Evolutionary conservation across 345 rosid genomes (phyloP).

Genomic region (Populus simonii): DNA sequence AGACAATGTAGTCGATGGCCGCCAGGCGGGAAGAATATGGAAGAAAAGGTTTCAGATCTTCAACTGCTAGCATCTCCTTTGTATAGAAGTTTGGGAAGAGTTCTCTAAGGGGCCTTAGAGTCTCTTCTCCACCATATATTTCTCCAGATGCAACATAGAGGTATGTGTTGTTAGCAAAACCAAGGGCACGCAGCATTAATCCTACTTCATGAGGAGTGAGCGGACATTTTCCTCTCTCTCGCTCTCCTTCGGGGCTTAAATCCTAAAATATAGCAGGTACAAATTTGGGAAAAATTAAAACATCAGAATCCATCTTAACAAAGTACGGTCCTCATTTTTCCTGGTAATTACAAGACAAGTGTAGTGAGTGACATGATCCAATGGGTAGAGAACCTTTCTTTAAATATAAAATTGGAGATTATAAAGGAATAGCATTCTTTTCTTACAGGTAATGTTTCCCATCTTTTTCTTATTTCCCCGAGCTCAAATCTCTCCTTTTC

Average conservation of each 20-base stretch:
- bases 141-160: conserved; percentile 97
- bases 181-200: conserved; percentile 91
- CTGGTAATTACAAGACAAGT: neutral
- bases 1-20: conserved; percentile 84
- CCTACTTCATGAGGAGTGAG: conserved; percentile 97
- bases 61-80: conserved; percentile 81
- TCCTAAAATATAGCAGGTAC: conserved; percentile 43
- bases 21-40: conserved; percentile 91
- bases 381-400: neutral
- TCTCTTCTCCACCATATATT: conserved; percentile 93
- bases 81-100: conserved; percentile 94
- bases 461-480: conserved; percentile 87
- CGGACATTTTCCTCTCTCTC: conserved; percentile 94
- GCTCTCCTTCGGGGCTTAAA: conserved; percentile 76
- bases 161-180: conserved; percentile 79
- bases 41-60: conserved; percentile 70
- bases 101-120: conserved; percentile 75
- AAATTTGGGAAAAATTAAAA: neutral
- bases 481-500: conserved; percentile 90
- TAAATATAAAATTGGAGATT: neutral
- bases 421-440: conserved; percentile 9
- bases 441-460: conserved; percentile 95
- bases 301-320: neutral
- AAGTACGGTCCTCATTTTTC: neutral
- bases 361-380: neutral